Evolutionary conservation across 768 basidiomycete species (phyloP), one percentile per base, ranked within the genome.

Genomic region (Pisolithus orientalis): DNA sequence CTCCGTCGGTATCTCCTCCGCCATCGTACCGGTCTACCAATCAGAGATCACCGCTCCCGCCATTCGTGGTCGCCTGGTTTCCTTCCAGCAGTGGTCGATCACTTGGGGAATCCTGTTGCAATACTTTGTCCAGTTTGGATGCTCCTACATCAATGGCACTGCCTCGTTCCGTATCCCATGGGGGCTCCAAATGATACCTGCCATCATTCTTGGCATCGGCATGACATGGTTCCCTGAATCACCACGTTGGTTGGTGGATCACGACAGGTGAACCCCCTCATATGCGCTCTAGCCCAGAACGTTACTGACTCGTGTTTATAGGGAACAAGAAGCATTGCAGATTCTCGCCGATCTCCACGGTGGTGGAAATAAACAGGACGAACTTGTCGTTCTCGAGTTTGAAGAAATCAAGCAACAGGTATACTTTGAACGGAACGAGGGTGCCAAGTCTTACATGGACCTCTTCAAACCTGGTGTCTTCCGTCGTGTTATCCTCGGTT

Each of bases 151-250:
- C 63, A 67, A 82, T 17, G 83, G 85, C 31, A 73, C 65, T 11
- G 84, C 85, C 0, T 86, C 85, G 0, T 90, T 88, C 78, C 82
- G 87, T 25, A 84, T 90, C 57, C 87, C 87, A 9, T 87, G 85
- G 85, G 84, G 83, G 51, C 68, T 90, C 27, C 88, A 90, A 63
- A 77, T 85, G 73, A 87, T 91, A 49, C 87, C 87, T 24, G 89
- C 84, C 6, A 75, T 87, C 53, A 51, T 91, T 10, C 76, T 90
- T 27, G 80, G 79, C 45, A 24, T 78, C 7, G 85, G 87, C 43
- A 88, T 90, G 85, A 47, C 74, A 10, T 53, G 75, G 56, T 84
- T 87, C 74, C 85, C 84, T 0, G 84, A 85, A 59, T 81, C 78
- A 44, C 87, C 88, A 5, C 79, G 87, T 64, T 89, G 78, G 77